Evolutionary conservation across 257 asterid genomes (phyloP).

Genomic region (Gardenia jasminoides): DNA sequence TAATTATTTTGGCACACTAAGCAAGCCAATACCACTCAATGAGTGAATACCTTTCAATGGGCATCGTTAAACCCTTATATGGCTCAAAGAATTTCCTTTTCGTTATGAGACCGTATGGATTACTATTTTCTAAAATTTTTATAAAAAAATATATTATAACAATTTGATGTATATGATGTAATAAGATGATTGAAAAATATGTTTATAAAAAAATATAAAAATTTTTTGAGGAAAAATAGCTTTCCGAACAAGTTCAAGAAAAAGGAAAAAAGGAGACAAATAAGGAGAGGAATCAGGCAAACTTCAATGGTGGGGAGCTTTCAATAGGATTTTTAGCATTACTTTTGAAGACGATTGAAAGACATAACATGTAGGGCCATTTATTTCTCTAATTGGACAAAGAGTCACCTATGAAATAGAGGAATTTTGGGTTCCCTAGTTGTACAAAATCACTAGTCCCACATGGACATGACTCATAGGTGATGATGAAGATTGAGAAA

Average conservation of each 20-base stretch:
- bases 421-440: conserved; percentile 2
- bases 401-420: conserved; percentile 9
- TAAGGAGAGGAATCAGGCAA: not conserved
- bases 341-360: conserved; percentile 15
- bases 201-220: too few species aligned
- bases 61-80: not conserved
- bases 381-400: conserved; percentile 19
- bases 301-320: conserved; percentile 6
- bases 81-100: not conserved
- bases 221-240: too few species aligned
- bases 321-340: conserved; percentile 18
- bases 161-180: too few species aligned
- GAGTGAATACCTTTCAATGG: not conserved
- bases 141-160: too few species aligned
- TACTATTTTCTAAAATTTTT: too few species aligned
- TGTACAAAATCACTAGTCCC: not conserved
- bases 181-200: too few species aligned
- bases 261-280: too few species aligned
- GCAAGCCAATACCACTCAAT: not conserved
- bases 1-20: not conserved
- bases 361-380: conserved; percentile 18
- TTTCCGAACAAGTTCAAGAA: too few species aligned
- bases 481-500: conserved; percentile 26
- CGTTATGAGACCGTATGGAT: too few species aligned
- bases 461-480: conserved; percentile 32